phyloP scores from a whole-genome alignment of 1,284 basidiomycete species.

The Tremellales sp. region DNA sequence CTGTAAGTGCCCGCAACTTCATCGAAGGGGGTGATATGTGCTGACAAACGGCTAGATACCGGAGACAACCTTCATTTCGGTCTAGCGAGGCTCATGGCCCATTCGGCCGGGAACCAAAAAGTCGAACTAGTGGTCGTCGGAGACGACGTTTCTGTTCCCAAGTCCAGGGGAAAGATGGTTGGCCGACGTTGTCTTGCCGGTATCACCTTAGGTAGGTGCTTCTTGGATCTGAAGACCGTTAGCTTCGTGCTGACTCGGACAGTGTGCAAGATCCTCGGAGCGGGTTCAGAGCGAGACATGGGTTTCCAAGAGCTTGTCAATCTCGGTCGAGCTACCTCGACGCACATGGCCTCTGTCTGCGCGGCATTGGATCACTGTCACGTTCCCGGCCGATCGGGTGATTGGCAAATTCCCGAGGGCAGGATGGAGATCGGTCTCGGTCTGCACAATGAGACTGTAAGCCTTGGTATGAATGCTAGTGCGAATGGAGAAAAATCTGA shows the following conservation, averaged over 20 bases:
- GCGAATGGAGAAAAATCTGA: conserved; percentile 1
- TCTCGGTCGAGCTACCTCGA: conserved; percentile 34
- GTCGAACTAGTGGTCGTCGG: conserved; percentile 52
- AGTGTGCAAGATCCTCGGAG: conserved; percentile 47
- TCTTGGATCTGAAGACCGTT: not conserved
- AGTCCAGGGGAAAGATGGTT: conserved; percentile 50
- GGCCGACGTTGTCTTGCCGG: conserved; percentile 51
- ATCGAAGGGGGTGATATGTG: not conserved
- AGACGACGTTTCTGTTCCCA: conserved; percentile 52
- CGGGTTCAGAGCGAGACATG: conserved; percentile 35
- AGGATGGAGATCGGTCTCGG: conserved; percentile 53
- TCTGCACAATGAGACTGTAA: conserved; percentile 53
- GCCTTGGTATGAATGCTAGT: conserved; percentile 13
- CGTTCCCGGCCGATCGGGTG: conserved; percentile 50
- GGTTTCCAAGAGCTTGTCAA: conserved; percentile 32
- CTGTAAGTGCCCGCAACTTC: conserved; percentile 32
- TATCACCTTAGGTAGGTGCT: conserved; percentile 40
- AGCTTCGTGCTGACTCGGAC: not conserved
- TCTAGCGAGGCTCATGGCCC: conserved; percentile 43
- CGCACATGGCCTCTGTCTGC: conserved; percentile 50
- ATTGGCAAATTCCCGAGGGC: conserved; percentile 48
- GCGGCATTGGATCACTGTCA: conserved; percentile 53
- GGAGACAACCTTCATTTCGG: conserved; percentile 54
- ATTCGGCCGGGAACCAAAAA: conserved; percentile 40
- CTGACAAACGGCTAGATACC: conserved; percentile 25